Percentiles rank a stretch among this genome's conserved stretches.
Conservation (phyloP, 306 rosid genomes). For the Potentilla sterilis region DNA sequence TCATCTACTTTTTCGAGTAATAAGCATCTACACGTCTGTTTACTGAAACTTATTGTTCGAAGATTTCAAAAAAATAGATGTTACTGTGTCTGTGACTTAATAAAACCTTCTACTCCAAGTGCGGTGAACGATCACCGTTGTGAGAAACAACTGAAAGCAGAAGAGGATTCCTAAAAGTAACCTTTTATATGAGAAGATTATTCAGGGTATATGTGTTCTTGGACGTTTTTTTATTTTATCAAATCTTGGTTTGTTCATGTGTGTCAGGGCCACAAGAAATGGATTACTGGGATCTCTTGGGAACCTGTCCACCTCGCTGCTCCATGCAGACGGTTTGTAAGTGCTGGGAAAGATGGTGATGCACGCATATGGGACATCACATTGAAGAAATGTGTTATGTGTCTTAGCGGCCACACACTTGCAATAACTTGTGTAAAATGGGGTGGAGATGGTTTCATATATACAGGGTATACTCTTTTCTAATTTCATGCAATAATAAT, state of each 20-base stretch:
- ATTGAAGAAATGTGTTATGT: slow-evolving; percentile 55
- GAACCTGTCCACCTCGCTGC: slow-evolving; percentile 83
- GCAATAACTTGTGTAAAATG: slow-evolving; percentile 92
- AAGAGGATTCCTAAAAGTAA: not conserved
- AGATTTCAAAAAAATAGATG: slow-evolving; percentile 6
- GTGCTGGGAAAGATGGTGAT: slow-evolving; percentile 98
- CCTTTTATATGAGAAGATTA: not conserved
- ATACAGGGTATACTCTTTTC: slow-evolving; percentile 67
- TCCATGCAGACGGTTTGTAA: slow-evolving; percentile 90
- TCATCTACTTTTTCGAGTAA: not conserved
- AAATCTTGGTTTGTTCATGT: slow-evolving; percentile 1
- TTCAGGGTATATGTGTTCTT: not conserved
- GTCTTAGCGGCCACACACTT: slow-evolving; percentile 85
- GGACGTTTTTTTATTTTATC: not conserved
- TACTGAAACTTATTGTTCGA: not conserved
- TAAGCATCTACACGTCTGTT: not conserved
- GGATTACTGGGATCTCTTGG: slow-evolving; percentile 97
- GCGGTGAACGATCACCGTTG: not conserved
- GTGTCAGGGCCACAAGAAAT: slow-evolving; percentile 86
- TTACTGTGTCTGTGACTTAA: not conserved
- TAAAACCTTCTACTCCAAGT: not conserved
- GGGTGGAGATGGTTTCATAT: slow-evolving; percentile 98
- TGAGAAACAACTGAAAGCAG: not conserved
- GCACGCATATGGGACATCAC: slow-evolving; percentile 93
- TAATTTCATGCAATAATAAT: not conserved